These are phyloP conservation scores for Xylaria curta DNA, from an alignment of 495 filamentous ascomycete species.

Conservation along the genomic window DNA sequence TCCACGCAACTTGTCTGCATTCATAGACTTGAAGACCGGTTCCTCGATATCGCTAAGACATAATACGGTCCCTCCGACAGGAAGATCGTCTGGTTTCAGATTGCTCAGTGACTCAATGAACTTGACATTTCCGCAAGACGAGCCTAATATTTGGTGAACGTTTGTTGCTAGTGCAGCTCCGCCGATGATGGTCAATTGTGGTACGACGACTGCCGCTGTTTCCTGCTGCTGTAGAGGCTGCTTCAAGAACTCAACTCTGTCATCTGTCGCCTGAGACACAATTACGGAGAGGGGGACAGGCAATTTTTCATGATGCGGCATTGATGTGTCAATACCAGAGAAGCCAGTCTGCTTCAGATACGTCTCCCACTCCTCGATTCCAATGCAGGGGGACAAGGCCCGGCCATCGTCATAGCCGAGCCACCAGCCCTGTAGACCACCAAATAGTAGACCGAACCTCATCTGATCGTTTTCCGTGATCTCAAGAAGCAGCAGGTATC, in stretches of 20 bases:
- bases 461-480: constrained; percentile 43
- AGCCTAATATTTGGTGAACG: background rate
- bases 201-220: background rate
- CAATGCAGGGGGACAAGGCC: constrained; percentile 43
- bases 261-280: constrained; percentile 53
- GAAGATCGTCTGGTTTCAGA: background rate
- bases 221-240: constrained; percentile 38
- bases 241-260: constrained; percentile 39
- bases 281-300: constrained; percentile 51
- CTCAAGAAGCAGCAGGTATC: constrained; percentile 57
- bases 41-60: constrained; percentile 7
- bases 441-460: constrained; percentile 39
- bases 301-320: constrained; percentile 29
- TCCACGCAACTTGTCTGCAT: background rate
- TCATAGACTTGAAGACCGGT: background rate
- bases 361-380: constrained; percentile 43
- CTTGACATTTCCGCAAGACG: background rate
- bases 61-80: background rate
- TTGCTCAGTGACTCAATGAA: background rate
- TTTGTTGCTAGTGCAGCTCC: background rate
- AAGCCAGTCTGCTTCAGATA: constrained; percentile 46
- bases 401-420: constrained; percentile 52
- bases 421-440: constrained; percentile 57
- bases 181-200: constrained; percentile 13
- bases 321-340: constrained; percentile 51